Conservation (phyloP, 495 filamentous ascomycete genomes). For the Penicillium lagena region DNA sequence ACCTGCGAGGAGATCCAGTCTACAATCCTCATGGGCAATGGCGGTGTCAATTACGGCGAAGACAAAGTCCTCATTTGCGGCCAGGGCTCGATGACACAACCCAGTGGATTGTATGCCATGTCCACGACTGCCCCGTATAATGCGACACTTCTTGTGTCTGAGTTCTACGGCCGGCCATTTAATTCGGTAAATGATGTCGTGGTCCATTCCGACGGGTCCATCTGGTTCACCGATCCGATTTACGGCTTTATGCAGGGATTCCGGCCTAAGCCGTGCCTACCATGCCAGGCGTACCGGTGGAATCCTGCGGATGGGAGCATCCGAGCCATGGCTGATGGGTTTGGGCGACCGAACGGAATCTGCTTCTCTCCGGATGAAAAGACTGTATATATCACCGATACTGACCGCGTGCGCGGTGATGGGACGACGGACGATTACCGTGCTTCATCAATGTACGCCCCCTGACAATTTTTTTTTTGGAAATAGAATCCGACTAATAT, state of each 20-base stretch:
- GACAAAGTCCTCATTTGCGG: constrained; percentile 42
- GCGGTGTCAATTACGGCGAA: constrained; percentile 39
- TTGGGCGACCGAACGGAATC: constrained; percentile 30
- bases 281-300: constrained; percentile 35
- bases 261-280: constrained; percentile 24
- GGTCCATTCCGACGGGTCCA: constrained; percentile 29
- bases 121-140: constrained; percentile 25
- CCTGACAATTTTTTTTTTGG: neutral
- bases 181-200: constrained; percentile 23
- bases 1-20: constrained; percentile 29
- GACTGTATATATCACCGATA: constrained; percentile 48
- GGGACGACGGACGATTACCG: constrained; percentile 9
- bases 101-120: constrained; percentile 42
- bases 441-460: constrained; percentile 21
- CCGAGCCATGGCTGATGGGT: constrained; percentile 28
- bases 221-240: constrained; percentile 41
- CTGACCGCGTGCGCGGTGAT: constrained; percentile 20
- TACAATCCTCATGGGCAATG: constrained; percentile 48
- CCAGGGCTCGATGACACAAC: constrained; percentile 41
- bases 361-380: constrained; percentile 41
- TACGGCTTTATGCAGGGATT: constrained; percentile 31
- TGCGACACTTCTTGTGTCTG: too few relatives aligned
- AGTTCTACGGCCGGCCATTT: constrained; percentile 24
- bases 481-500: neutral
- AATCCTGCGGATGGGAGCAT: constrained; percentile 36